These are phyloP conservation scores for Globisporangium okanoganense DNA, from an alignment of 352 stramenopile genomes.

Conservation along the genomic window DNA sequence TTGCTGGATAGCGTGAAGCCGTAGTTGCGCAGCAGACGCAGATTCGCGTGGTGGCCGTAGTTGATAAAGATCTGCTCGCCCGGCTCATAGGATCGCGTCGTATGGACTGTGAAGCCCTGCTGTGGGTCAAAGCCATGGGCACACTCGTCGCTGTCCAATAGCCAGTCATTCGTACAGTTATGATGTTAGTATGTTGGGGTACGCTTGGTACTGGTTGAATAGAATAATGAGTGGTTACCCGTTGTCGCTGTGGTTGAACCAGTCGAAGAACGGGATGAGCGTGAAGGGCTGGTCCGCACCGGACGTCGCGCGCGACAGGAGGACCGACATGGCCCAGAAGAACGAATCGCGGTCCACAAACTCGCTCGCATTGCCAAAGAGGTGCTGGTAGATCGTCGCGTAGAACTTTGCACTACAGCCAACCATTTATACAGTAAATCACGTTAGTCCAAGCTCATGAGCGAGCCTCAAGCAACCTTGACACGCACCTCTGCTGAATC, in stretches of 20 bases:
- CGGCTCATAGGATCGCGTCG: slow-evolving; percentile 42
- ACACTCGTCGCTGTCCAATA: slow-evolving; percentile 48
- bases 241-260: slow-evolving; percentile 72
- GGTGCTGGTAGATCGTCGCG: slow-evolving; percentile 59
- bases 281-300: slow-evolving; percentile 71
- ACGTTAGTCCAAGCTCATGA: neutral
- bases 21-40: slow-evolving; percentile 78
- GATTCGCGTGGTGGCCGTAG: slow-evolving; percentile 66
- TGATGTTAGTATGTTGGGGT: neutral
- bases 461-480: neutral
- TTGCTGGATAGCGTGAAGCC: slow-evolving; percentile 54
- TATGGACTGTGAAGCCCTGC: slow-evolving; percentile 60
- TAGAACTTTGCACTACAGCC: slow-evolving; percentile 53
- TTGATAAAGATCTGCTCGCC: slow-evolving; percentile 82
- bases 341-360: slow-evolving; percentile 60
- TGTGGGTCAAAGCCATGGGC: slow-evolving; percentile 54
- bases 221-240: slow-evolving; percentile 24
- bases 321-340: slow-evolving; percentile 77
- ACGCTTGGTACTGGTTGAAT: neutral
- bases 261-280: slow-evolving; percentile 85
- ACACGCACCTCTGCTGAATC: slow-evolving; percentile 48
- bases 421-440: slow-evolving; percentile 2
- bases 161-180: neutral
- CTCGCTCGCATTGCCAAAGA: slow-evolving; percentile 54
- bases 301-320: slow-evolving; percentile 80